Evolutionary conservation across 106 monocot genomes (phyloP).

Genomic region (Narthecium ossifragum): DNA sequence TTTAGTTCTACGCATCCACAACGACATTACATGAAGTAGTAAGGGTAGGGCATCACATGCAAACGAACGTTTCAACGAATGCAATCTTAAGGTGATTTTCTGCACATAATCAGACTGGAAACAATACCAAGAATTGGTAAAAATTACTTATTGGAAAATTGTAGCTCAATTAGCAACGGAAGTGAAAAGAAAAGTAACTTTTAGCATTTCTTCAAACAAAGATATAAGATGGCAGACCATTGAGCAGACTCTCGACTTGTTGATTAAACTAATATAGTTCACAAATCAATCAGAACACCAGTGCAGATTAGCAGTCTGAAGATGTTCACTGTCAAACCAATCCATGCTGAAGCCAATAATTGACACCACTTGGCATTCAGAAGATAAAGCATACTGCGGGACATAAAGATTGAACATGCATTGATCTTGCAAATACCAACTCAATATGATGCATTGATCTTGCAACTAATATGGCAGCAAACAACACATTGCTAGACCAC

Average conservation of each 20-base stretch:
- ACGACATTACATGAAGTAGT: conserved; percentile 39
- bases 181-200: too few relatives aligned
- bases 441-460: too few relatives aligned
- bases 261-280: not conserved
- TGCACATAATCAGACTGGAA: conserved; percentile 69
- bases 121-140: conserved; percentile 2
- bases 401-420: too few relatives aligned
- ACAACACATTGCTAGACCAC: too few relatives aligned
- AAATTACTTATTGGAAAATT: not conserved
- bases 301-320: not conserved
- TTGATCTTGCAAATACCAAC: too few relatives aligned
- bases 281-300: not conserved
- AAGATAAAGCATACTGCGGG: too few relatives aligned
- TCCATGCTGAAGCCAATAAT: not conserved
- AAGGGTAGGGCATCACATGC: conserved; percentile 29
- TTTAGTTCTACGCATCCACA: too few relatives aligned
- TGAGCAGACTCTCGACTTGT: not conserved
- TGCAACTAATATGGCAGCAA: too few relatives aligned
- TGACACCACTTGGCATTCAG: too few relatives aligned
- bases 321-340: not conserved
- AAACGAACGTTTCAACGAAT: conserved; percentile 52
- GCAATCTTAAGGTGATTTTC: conserved; percentile 80
- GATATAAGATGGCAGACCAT: not conserved
- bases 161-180: not conserved
- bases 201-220: too few relatives aligned